A percentile compares a stretch with the other conserved stretches of the same genome.
phyloP scores from a whole-genome alignment of 257 asterid species.

The Echium plantagineum region DNA sequence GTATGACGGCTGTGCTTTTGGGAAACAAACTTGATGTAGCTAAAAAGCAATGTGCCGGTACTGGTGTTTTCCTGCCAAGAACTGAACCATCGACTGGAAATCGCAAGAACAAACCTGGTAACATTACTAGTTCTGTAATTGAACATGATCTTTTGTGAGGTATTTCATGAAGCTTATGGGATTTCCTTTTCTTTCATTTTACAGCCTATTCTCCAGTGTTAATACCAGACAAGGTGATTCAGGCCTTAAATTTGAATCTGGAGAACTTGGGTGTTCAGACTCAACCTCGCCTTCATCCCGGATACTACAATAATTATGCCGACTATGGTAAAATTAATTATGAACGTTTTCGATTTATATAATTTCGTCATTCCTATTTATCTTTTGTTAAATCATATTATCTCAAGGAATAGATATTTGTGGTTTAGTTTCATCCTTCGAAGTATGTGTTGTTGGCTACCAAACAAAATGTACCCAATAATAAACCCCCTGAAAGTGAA shows the following conservation, averaged over 20 bases:
- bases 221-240: conserved; percentile 57
- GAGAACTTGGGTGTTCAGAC: conserved; percentile 18
- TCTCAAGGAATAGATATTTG: background rate
- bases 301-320: conserved; percentile 9
- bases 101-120: conserved; percentile 47
- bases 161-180: background rate
- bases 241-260: conserved; percentile 46
- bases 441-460: too few species aligned
- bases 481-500: too few species aligned
- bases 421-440: too few species aligned
- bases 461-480: too few species aligned
- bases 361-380: background rate
- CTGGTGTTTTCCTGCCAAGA: conserved; percentile 4
- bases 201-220: conserved; percentile 46
- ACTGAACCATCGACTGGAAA: conserved; percentile 24
- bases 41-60: background rate
- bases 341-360: background rate
- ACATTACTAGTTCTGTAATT: background rate
- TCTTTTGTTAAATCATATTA: too few species aligned
- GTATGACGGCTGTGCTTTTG: background rate
- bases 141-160: background rate
- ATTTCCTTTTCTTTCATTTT: background rate
- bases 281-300: conserved; percentile 11
- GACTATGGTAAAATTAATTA: conserved; percentile 23
- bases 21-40: background rate